Evolutionary conservation across 345 rosid genomes (phyloP), one percentile per base, ranked within the genome.

Genomic region (Zanthoxylum bungeanum): DNA sequence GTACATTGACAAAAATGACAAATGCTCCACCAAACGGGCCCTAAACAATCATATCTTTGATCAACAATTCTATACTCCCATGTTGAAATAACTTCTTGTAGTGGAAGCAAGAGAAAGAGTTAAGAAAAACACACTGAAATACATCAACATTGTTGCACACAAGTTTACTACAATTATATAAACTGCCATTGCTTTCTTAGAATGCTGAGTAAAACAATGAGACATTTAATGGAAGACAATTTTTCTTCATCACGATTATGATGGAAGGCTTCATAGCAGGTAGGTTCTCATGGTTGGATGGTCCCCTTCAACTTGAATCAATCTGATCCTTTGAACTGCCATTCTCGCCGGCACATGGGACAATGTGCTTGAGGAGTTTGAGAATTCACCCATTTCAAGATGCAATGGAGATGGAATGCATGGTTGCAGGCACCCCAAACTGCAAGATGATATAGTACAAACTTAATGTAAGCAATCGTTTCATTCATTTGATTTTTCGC

Each of bases 391-490:
- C 97, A 92, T 72, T 92, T 95, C 84, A 92, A 80, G 79, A 92
- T 88, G 87, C 97, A 92, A 70, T 92, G 98, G 74, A 94, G 95
- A 82, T 94, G 97, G 80, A 92, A 89, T 12, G 91, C 92, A 69
- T 84, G 92, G 80, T 88, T 90, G 79, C 93, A 87, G 53, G 80
- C 85, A 56, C 93, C 89, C 91, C 89, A 90, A 60, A 86, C 93
- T 86, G 81, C 76, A 67, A 67, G 0, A 42, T 42, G 47, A 12
- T 3, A 42, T 17, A 42, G 47, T 42, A 42, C 17, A 42, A 12
- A 42, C 11, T 42, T 16, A 12, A 42, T 10, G 17, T 42, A 17
- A 42, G 47, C 14, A 17, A 42, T 42, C 14, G 47, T 10, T 9
- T 42, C 47, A 4, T 42, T 42, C 47, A 11, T 14, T 42, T 17